A percentile compares a stretch with the other conserved stretches of the same genome.
Evolutionary conservation across 2,329 filamentous ascomycete species (phyloP).

Genomic region (Fragosphaeria purpurea): DNA sequence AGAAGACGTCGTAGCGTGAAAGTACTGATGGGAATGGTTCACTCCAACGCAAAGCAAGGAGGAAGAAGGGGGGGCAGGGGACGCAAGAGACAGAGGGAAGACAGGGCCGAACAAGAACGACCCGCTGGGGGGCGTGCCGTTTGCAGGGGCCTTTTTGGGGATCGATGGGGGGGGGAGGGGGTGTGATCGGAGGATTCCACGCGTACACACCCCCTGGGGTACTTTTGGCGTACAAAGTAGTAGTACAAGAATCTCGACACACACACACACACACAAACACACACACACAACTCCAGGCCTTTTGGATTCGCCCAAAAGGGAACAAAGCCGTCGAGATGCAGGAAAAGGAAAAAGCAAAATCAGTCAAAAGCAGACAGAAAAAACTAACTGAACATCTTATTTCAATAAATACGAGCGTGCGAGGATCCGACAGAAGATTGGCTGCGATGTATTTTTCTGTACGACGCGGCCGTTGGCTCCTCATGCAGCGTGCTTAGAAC

Average conservation of each 20-base stretch:
- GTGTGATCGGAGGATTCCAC: background rate
- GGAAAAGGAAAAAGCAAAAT: too few species aligned
- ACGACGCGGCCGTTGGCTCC: too few species aligned
- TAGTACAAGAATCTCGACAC: background rate
- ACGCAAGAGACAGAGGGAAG: background rate
- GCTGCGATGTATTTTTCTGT: too few species aligned
- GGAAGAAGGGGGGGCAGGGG: background rate
- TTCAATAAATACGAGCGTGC: too few species aligned
- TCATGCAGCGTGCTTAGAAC: too few species aligned
- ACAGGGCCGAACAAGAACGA: background rate
- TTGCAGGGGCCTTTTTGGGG: background rate
- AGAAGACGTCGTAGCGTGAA: too few species aligned
- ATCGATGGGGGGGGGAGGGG: background rate
- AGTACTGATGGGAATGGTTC: too few species aligned
- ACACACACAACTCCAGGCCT: background rate
- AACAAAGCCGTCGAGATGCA: background rate
- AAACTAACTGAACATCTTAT: background rate
- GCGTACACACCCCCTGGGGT: slow-evolving; percentile 1
- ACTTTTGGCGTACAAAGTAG: background rate
- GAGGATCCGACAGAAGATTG: too few species aligned
- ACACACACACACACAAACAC: too few species aligned
- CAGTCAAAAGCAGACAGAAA: too few species aligned
- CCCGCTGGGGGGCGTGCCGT: background rate
- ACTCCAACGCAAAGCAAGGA: background rate
- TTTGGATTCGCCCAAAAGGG: background rate